Conservation (phyloP, 371 early-diverging fungal species). For the Syncephalastrum contaminatum region DNA sequence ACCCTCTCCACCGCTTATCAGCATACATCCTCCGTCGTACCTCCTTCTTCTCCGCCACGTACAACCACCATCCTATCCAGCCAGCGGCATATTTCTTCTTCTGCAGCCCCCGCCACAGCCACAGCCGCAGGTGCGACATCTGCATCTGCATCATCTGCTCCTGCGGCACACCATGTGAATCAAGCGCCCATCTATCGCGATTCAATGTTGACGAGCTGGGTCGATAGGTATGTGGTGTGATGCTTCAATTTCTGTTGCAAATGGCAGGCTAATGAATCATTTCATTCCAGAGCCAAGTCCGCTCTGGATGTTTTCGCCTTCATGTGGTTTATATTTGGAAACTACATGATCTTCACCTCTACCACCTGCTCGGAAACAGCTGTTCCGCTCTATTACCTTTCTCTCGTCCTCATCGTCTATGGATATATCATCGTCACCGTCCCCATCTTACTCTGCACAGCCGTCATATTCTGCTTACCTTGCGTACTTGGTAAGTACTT, state of each 20-base stretch:
- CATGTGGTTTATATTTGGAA: constrained; percentile 71
- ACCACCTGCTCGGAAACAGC: constrained; percentile 51
- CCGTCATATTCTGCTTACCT: constrained; percentile 68
- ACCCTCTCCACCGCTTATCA: background rate
- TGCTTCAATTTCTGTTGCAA: background rate
- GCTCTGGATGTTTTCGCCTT: constrained; percentile 63
- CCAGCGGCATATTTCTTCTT: background rate
- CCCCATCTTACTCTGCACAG: constrained; percentile 60
- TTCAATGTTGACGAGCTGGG: constrained; percentile 16
- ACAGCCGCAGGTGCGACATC: no score
- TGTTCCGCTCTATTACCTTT: constrained; percentile 57
- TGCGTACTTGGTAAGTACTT: constrained; percentile 48
- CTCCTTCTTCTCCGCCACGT: background rate
- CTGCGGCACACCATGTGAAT: background rate
- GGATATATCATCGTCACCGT: constrained; percentile 69
- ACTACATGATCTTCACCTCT: constrained; percentile 65
- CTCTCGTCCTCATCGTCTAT: constrained; percentile 59
- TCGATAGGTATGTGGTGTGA: constrained; percentile 22
- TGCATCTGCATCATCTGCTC: background rate
- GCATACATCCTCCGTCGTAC: constrained; percentile 1
- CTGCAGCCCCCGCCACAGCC: no score
- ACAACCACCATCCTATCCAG: background rate
- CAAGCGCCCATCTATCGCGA: constrained; percentile 8
- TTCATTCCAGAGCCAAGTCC: constrained; percentile 40
- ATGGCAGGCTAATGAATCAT: background rate